Evolutionary conservation across 2,329 filamentous ascomycete genomes (phyloP).

Genomic region (Didymella lethalis): DNA sequence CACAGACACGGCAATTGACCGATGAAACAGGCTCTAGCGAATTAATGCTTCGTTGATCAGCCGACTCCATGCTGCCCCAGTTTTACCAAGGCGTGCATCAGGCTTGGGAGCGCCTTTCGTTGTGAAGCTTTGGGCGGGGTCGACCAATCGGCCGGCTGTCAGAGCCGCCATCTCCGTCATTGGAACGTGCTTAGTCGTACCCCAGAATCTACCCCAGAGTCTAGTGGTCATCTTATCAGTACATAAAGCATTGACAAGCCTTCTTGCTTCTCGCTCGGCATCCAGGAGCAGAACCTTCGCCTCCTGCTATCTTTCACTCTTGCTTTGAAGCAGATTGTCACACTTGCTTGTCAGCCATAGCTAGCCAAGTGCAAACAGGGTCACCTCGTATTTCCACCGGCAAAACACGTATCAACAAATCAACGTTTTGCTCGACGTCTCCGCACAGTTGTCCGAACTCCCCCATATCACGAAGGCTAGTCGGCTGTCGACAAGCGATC

Average conservation of each 20-base stretch:
- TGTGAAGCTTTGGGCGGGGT: constrained; percentile 13
- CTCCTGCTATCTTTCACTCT: neutral
- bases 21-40: constrained; percentile 4
- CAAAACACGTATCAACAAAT: neutral
- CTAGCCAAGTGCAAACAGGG: neutral
- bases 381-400: neutral
- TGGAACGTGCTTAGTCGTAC: constrained; percentile 7
- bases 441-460: neutral
- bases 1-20: constrained; percentile 6
- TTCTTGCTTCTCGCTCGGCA: constrained; percentile 1
- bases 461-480: neutral
- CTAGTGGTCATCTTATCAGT: constrained; percentile 11
- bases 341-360: neutral
- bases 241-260: constrained; percentile 18
- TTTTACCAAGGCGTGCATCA: constrained; percentile 3
- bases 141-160: constrained; percentile 3
- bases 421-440: neutral
- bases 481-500: neutral
- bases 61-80: neutral
- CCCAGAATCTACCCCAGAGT: constrained; percentile 11
- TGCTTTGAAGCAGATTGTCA: neutral
- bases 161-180: constrained; percentile 19
- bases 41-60: neutral
- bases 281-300: neutral
- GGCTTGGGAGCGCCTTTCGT: neutral